Evolutionary conservation across 2,329 filamentous ascomycete species (phyloP).

Genomic region (Hypoxylon sp.): DNA sequence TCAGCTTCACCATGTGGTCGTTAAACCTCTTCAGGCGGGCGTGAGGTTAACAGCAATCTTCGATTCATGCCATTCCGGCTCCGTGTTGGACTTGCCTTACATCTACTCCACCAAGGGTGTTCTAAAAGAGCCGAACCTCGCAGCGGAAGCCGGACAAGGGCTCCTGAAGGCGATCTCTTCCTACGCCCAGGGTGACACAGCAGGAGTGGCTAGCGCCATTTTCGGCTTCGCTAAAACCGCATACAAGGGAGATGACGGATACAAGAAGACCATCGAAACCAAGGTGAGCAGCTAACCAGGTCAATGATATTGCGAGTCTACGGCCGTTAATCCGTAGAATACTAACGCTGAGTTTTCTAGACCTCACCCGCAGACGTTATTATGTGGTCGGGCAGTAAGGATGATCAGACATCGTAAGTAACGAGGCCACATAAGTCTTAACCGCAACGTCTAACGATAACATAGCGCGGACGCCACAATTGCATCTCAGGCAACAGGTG

Average conservation of each 20-base stretch:
- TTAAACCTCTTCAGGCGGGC: conserved; percentile 68
- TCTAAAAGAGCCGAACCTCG: conserved; percentile 77
- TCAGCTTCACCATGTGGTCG: conserved; percentile 84
- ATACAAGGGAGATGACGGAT: conserved; percentile 82
- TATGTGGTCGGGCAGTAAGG: conserved; percentile 98
- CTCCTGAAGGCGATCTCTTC: conserved; percentile 72
- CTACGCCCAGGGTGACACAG: conserved; percentile 79
- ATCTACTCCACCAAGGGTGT: conserved; percentile 78
- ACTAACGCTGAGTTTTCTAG: conserved; percentile 44
- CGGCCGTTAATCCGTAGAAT: neutral
- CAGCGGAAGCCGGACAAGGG: conserved; percentile 76
- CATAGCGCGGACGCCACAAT: conserved; percentile 92
- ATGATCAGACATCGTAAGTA: conserved; percentile 91
- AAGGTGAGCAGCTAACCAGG: conserved; percentile 63
- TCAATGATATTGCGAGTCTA: neutral
- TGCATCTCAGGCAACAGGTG: conserved; percentile 89
- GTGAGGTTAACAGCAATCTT: conserved; percentile 75
- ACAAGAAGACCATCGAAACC: conserved; percentile 84
- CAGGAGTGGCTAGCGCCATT: conserved; percentile 84
- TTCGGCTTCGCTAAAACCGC: conserved; percentile 92
- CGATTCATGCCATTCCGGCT: conserved; percentile 77
- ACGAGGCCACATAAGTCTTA: conserved; percentile 66
- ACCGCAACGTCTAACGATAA: neutral
- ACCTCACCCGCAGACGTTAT: conserved; percentile 95
- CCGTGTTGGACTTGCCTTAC: conserved; percentile 76